Evolutionary conservation across 805 yeast genomes (phyloP), one percentile per base, ranked within the genome.

Genomic region (Torulaspora gathmanii): DNA sequence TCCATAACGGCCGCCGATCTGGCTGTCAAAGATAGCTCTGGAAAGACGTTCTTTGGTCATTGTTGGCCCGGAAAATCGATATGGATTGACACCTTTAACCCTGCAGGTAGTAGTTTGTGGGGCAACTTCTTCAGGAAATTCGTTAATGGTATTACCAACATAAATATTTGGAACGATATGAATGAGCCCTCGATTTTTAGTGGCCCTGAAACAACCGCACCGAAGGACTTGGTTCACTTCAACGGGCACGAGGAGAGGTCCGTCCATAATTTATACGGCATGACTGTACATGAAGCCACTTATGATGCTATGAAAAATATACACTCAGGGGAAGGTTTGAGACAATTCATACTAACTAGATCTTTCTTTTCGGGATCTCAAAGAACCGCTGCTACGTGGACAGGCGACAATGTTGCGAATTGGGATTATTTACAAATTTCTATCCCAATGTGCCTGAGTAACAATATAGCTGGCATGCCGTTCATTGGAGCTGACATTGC

Each of bases 1-100:
- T 61, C 53, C 1, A 61, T 87, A 19, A 65, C 62, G 5, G 54
- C 69, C 11, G 57, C 72, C 7, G 58, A 67, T 4, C 58, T 78
- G 7, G 79, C 77, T 0, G 71, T 88, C 16, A 63, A 69, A 49
- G 69, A 77, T 39, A 63, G 65, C 16, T 52, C 63, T 1, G 82
- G 79, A 20, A 60, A 71, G 1, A 67, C 78, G 2, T 90, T 72
- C 62, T 72, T 78, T 40, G 98, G 96, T 3, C 95, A 88, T 63
- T 93, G 98, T 65, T 93, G 99, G 99, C 97, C 99, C 1, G 99
- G 98, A 1, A 88, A 86, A 54, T 85, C 96, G 0, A 72, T 88
- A 6, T 93, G 98, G 98, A 79, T 93, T 45, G 99, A 93, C 56
- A 74, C 95, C 0, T 65, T 90, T 46, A 78, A 82, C 58, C 87